phyloP scores from a whole-genome alignment of 331 rosid genomes.

The Saraca asoca region DNA sequence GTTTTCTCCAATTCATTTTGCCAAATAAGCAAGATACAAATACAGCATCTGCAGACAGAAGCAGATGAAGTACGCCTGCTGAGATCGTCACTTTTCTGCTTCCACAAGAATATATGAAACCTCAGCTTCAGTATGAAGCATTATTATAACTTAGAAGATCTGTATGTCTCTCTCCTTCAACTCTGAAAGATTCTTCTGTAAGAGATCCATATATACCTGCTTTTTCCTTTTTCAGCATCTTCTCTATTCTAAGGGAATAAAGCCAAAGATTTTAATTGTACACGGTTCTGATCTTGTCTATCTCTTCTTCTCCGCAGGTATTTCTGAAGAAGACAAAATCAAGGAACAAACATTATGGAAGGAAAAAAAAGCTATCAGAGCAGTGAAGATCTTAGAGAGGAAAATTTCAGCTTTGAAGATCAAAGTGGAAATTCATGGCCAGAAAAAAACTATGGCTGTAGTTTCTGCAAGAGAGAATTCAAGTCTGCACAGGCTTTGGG shows the following conservation, averaged over 20 bases:
- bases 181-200: conserved; percentile 30
- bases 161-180: conserved; percentile 36
- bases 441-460: conserved; percentile 57
- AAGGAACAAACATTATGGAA: conserved; percentile 40
- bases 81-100: conserved; percentile 40
- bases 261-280: conserved; percentile 12
- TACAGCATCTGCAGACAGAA: conserved; percentile 44
- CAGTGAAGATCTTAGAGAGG: conserved; percentile 42
- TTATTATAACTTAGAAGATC: conserved; percentile 29
- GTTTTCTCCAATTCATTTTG: conserved; percentile 44
- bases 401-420: conserved; percentile 43
- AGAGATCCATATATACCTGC: conserved; percentile 25
- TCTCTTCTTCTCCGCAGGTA: conserved; percentile 25
- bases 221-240: too few species aligned
- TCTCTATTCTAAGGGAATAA: not conserved
- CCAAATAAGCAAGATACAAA: conserved; percentile 45
- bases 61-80: conserved; percentile 40
- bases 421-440: conserved; percentile 60
- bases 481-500: conserved; percentile 87
- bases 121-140: conserved; percentile 32
- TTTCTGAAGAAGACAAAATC: conserved; percentile 5
- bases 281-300: conserved; percentile 11
- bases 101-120: conserved; percentile 25
- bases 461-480: conserved; percentile 79
- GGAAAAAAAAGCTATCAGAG: conserved; percentile 35